Percentiles rank a stretch among this genome's conserved stretches.
These are phyloP conservation scores for Plenodomus biglobosus DNA, from an alignment of 2,329 filamentous ascomycete species.

Conservation along the genomic window DNA sequence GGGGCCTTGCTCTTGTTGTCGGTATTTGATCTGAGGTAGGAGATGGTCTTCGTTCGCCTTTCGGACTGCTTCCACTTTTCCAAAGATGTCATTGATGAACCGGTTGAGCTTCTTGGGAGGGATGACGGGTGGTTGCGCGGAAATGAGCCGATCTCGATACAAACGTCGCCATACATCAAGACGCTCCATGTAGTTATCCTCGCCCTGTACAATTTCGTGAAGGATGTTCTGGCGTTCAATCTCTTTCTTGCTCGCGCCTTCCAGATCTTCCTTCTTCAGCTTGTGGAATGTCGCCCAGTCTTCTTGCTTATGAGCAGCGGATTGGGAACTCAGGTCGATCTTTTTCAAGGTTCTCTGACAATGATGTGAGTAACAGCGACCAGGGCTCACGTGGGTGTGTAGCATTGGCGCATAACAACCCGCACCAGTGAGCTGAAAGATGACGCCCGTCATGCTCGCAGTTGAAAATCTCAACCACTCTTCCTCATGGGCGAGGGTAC, in stretches of 20 bases:
- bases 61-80: conserved; percentile 84
- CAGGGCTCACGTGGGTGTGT: conserved; percentile 67
- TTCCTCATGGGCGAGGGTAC: conserved; percentile 81
- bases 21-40: conserved; percentile 90
- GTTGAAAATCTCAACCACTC: conserved; percentile 95
- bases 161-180: conserved; percentile 81
- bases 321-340: conserved; percentile 78
- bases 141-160: conserved; percentile 78
- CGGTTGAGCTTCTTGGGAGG: conserved; percentile 73
- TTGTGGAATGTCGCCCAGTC: conserved; percentile 92
- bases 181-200: conserved; percentile 88
- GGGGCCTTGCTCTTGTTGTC: conserved; percentile 93
- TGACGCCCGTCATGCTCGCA: conserved; percentile 79
- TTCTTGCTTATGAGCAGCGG: conserved; percentile 64
- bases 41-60: conserved; percentile 91
- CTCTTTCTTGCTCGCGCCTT: conserved; percentile 77
- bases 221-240: conserved; percentile 90
- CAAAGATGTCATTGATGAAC: conserved; percentile 85
- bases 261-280: conserved; percentile 74
- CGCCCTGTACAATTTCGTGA: conserved; percentile 91
- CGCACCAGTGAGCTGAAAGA: conserved; percentile 88
- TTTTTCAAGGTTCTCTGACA: conserved; percentile 95
- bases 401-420: conserved; percentile 89
- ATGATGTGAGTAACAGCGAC: conserved; percentile 89
- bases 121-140: conserved; percentile 77